Conservation (phyloP, 768 basidiomycete genomes). For the Russula ochroleuca region DNA sequence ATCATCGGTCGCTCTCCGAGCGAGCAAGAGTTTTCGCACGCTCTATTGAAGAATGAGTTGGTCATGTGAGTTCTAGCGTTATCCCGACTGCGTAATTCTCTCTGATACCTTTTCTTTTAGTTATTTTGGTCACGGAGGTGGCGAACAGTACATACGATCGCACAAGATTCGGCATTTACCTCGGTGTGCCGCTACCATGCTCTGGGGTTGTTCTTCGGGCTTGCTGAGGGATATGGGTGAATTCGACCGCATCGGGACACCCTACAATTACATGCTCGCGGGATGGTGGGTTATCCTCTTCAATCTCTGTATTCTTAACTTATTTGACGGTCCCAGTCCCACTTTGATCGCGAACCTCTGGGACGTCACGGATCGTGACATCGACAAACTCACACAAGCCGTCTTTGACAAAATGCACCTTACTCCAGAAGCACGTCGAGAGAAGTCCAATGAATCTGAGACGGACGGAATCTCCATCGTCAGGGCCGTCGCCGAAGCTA, state of each 20-base stretch:
- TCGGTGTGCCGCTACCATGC: constrained; percentile 89
- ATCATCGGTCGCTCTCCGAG: constrained; percentile 69
- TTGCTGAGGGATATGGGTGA: constrained; percentile 86
- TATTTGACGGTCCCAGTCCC: constrained; percentile 44
- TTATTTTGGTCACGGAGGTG: constrained; percentile 97
- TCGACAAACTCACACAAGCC: constrained; percentile 84
- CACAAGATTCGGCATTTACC: constrained; percentile 77
- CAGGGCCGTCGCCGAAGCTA: constrained; percentile 71
- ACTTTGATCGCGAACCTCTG: constrained; percentile 92
- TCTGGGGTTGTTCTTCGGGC: constrained; percentile 99
- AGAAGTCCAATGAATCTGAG: constrained; percentile 28
- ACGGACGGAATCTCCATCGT: constrained; percentile 49
- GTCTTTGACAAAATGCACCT: constrained; percentile 75
- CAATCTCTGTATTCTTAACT: background rate
- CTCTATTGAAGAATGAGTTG: constrained; percentile 69
- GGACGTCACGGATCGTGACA: constrained; percentile 98
- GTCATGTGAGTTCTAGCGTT: constrained; percentile 68
- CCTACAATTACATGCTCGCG: constrained; percentile 93
- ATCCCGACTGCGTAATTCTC: background rate
- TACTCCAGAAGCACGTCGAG: constrained; percentile 32
- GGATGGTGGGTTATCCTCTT: constrained; percentile 70
- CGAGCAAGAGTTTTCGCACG: constrained; percentile 77
- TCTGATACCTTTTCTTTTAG: constrained; percentile 40
- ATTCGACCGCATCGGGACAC: constrained; percentile 88
- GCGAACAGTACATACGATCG: constrained; percentile 88